A percentile compares a stretch with the other conserved stretches of the same genome.
phyloP scores from a whole-genome alignment of 768 basidiomycete genomes.

The Neoboletus subvelutipes region DNA sequence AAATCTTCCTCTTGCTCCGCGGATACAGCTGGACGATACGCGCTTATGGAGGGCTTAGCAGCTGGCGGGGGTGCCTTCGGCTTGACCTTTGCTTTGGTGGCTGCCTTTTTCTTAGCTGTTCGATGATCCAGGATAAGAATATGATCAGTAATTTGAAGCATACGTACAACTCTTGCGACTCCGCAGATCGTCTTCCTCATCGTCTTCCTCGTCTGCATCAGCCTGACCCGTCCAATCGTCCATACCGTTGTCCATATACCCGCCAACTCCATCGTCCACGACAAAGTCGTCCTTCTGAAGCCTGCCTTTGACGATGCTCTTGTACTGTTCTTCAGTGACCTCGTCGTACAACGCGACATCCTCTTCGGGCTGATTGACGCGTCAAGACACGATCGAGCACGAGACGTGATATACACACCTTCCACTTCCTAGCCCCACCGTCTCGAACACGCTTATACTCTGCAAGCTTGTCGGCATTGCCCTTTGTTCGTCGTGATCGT shows the following conservation, averaged over 20 bases:
- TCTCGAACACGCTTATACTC: conserved; percentile 61
- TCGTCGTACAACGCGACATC: conserved; percentile 83
- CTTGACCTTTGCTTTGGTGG: conserved; percentile 39
- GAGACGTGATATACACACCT: conserved; percentile 40
- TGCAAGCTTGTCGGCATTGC: conserved; percentile 46
- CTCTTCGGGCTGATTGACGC: conserved; percentile 43
- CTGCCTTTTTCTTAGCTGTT: conserved; percentile 31
- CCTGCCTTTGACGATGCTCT: conserved; percentile 76
- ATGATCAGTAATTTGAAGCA: neutral
- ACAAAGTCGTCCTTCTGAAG: conserved; percentile 92
- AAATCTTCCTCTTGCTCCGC: conserved; percentile 86
- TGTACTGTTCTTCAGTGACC: conserved; percentile 88
- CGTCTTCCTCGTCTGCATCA: conserved; percentile 56
- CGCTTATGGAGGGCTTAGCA: conserved; percentile 63
- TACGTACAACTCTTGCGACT: conserved; percentile 44
- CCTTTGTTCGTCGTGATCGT: conserved; percentile 28
- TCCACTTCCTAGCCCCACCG: conserved; percentile 56
- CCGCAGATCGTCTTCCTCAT: conserved; percentile 35
- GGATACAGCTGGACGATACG: conserved; percentile 76
- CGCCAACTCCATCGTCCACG: conserved; percentile 86
- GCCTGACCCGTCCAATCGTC: conserved; percentile 82
- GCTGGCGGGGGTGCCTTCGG: conserved; percentile 49
- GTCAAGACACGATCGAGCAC: conserved; percentile 16
- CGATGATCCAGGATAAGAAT: conserved; percentile 7
- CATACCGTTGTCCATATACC: conserved; percentile 95